Evolutionary conservation across 148 eudicot species (phyloP), one percentile per base, ranked within the genome.

Genomic region (Selenicereus undatus): DNA sequence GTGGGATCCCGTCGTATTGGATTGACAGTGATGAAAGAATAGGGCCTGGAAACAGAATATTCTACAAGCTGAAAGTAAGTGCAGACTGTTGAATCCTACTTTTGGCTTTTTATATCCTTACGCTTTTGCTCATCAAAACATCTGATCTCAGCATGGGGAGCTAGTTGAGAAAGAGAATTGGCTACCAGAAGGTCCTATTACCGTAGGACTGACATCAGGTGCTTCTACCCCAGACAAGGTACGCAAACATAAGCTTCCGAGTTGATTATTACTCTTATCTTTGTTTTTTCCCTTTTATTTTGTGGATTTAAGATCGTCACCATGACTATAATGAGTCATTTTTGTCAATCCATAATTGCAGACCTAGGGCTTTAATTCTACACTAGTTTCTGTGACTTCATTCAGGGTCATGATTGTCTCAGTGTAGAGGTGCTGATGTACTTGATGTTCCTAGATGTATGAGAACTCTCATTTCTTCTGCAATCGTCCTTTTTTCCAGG

Each of bases 201-300:
- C 91, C 45, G 81, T 96, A 10, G 99, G 98, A 45, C 85, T 92
- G 10, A 96, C 99, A 75, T 92, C 99, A 17, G 98, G 98, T 82
- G 98, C 99, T 84, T 94, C 97, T 73, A 96, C 99, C 78, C 98
- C 98, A 5, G 97, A 93, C 83, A 96, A 96, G 99, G 99, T 92
- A 86, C 39, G n/a, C 21, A 68, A 69, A 52, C 1, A 30, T 69
- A 26, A 52, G 32, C 18, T 21, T 69, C 32, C 35, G 66, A 51
- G 32, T 64, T 84, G 69, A 3, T 70, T 20, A 70, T 30, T 45
- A 5, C 4, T 11, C 77, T n/a, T 36, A 20, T 42, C 52, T 22
- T 74, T 66, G 39, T 17, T 5, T 2, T 66, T 66, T 27, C 13
- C 4, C 71, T 27, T 11, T 27, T n/a, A 68, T 60, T 24, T 45